Evolutionary conservation across 441 rosid species (phyloP).

Genomic region (Populus hybrid): DNA sequence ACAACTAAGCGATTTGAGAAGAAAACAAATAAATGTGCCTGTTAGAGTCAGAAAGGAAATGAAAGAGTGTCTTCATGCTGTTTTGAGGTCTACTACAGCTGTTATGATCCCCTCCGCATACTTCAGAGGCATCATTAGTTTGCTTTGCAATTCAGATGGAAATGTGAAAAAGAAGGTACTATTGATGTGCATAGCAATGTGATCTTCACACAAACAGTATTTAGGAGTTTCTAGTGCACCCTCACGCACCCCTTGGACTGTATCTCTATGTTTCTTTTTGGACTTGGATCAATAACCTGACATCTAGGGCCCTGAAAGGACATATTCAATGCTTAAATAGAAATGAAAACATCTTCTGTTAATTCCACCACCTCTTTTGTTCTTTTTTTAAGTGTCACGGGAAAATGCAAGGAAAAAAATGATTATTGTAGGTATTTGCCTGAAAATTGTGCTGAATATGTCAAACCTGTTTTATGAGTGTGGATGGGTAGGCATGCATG

Average conservation of each 20-base stretch:
- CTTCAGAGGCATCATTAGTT: conserved; percentile 66
- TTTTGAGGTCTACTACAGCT: conserved; percentile 54
- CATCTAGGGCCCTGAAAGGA: conserved; percentile 2
- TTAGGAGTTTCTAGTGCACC: background rate
- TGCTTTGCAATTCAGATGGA: conserved; percentile 59
- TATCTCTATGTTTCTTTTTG: background rate
- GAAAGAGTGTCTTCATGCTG: conserved; percentile 50
- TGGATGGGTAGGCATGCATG: background rate
- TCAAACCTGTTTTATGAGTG: background rate
- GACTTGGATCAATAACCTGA: background rate
- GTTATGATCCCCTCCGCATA: conserved; percentile 69
- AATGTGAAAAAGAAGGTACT: conserved; percentile 76
- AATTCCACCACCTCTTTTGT: no score
- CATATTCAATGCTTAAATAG: background rate
- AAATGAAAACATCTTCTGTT: background rate
- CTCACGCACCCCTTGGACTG: background rate
- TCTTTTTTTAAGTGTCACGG: background rate
- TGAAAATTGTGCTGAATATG: background rate
- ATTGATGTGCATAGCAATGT: background rate
- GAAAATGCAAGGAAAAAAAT: background rate
- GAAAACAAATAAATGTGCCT: conserved; percentile 42
- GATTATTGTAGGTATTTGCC: background rate
- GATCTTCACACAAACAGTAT: background rate
- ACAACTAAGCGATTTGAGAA: conserved; percentile 48
- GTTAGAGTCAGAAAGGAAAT: conserved; percentile 50